phyloP scores from a whole-genome alignment of 306 rosid genomes.

The Clitoria ternatea region DNA sequence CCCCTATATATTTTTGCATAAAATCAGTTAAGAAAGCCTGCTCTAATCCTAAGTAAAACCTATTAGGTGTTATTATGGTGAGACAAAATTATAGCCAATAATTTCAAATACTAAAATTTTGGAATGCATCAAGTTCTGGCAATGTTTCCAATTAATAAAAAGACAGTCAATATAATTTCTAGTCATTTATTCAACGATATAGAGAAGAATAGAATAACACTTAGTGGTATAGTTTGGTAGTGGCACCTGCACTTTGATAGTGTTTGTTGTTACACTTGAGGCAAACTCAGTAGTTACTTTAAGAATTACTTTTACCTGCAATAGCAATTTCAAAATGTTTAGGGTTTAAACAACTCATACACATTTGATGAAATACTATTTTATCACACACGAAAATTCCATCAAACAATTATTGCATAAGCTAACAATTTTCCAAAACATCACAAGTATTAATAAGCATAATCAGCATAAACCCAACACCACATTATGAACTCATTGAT shows the following conservation, averaged over 20 bases:
- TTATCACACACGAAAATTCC: too few species aligned
- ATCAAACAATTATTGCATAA: too few species aligned
- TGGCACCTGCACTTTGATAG: slow-evolving; percentile 72
- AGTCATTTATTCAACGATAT: slow-evolving; percentile 9
- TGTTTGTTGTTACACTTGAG: slow-evolving; percentile 69
- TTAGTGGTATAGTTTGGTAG: slow-evolving; percentile 64
- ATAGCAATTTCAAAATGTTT: slow-evolving; percentile 15
- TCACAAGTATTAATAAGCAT: too few species aligned
- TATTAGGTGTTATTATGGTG: background rate
- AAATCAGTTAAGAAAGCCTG: slow-evolving; percentile 7
- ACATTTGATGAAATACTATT: too few species aligned
- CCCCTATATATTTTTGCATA: background rate
- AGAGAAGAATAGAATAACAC: slow-evolving; percentile 18
- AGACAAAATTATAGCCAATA: background rate
- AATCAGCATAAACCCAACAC: too few species aligned
- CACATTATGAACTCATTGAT: too few species aligned
- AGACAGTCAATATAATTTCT: slow-evolving; percentile 2
- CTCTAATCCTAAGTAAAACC: background rate
- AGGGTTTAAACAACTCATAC: too few species aligned
- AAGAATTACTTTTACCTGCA: slow-evolving; percentile 72
- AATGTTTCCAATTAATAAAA: slow-evolving; percentile 8
- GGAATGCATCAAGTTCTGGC: slow-evolving; percentile 15
- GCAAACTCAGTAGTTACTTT: slow-evolving; percentile 73
- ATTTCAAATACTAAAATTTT: background rate
- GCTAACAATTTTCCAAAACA: too few species aligned